Percentiles rank a stretch among this genome's conserved stretches.
Conservation (phyloP, 2,329 filamentous ascomycete genomes). For the Penicillium sp. region DNA sequence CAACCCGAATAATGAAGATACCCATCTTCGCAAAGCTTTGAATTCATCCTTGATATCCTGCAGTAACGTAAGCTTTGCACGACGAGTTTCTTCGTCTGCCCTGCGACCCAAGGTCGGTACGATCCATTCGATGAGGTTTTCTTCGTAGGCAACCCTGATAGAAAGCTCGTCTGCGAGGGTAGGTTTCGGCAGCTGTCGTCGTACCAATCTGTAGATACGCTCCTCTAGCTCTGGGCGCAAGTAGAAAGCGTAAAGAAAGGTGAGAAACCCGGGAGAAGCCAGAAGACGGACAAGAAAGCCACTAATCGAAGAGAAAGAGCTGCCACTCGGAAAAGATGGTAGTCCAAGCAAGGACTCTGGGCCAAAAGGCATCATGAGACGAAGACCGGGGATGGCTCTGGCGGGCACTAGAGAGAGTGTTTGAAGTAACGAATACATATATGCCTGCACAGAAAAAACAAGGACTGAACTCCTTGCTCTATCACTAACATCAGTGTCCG, state of each 20-base stretch:
- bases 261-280: slow-evolving; percentile 36
- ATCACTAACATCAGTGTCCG: slow-evolving; percentile 16
- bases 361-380: slow-evolving; percentile 39
- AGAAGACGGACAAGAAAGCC: slow-evolving; percentile 28
- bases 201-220: slow-evolving; percentile 41
- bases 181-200: slow-evolving; percentile 43
- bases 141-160: slow-evolving; percentile 42
- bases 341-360: slow-evolving; percentile 35
- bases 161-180: slow-evolving; percentile 42
- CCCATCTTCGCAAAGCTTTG: slow-evolving; percentile 30
- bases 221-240: slow-evolving; percentile 40
- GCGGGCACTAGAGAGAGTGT: slow-evolving; percentile 41
- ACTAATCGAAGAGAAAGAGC: slow-evolving; percentile 30
- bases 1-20: slow-evolving; percentile 32
- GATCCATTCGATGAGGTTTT: slow-evolving; percentile 46
- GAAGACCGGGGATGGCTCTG: slow-evolving; percentile 31
- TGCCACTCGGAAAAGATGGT: slow-evolving; percentile 27
- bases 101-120: slow-evolving; percentile 41
- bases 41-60: slow-evolving; percentile 42
- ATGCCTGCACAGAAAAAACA: slow-evolving; percentile 40
- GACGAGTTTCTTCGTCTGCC: slow-evolving; percentile 41
- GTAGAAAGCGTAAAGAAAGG: slow-evolving; percentile 36
- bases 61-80: slow-evolving; percentile 35
- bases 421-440: slow-evolving; percentile 46
- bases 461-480: slow-evolving; percentile 39